These are phyloP conservation scores for Ophiostoma pallidulum DNA, from an alignment of 2,329 filamentous ascomycete species.

Conservation along the genomic window DNA sequence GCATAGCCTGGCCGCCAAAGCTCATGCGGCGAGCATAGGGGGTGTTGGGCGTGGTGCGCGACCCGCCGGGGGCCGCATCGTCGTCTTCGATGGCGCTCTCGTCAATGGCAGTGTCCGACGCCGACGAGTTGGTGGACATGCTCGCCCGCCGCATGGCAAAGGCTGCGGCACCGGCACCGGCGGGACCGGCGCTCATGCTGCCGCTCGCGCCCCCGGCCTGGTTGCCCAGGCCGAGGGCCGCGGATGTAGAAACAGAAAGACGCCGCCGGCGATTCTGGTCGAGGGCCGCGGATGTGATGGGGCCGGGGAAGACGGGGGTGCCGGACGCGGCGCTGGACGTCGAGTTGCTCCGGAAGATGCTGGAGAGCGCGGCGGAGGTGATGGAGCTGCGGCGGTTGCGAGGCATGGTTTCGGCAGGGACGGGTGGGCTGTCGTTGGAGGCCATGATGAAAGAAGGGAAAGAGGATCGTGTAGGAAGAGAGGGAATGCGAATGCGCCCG, in stretches of 20 bases:
- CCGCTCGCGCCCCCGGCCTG: constrained; percentile 61
- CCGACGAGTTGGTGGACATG: constrained; percentile 53
- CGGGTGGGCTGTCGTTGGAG: constrained; percentile 21
- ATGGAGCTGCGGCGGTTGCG: constrained; percentile 46
- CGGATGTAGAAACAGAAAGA: constrained; percentile 57
- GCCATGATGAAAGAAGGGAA: constrained; percentile 7
- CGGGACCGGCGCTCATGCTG: constrained; percentile 22
- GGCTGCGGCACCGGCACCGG: constrained; percentile 26
- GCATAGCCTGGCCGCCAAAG: constrained; percentile 73
- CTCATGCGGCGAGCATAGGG: constrained; percentile 81
- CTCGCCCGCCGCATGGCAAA: constrained; percentile 53
- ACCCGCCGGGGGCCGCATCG: constrained; percentile 37
- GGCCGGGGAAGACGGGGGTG: constrained; percentile 35
- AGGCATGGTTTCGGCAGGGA: constrained; percentile 24
- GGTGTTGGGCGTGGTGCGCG: constrained; percentile 54
- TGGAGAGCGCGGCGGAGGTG: constrained; percentile 46
- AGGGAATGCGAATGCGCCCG: not conserved
- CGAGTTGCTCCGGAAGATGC: constrained; percentile 50
- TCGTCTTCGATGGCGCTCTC: constrained; percentile 67
- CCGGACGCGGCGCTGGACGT: constrained; percentile 33
- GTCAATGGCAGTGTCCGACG: constrained; percentile 46
- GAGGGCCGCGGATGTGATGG: constrained; percentile 34
- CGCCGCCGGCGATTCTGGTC: constrained; percentile 52
- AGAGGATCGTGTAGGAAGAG: not conserved
- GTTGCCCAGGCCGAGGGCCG: constrained; percentile 52